Evolutionary conservation across 805 yeast species (phyloP).

Genomic region (Priceomyces castillae): DNA sequence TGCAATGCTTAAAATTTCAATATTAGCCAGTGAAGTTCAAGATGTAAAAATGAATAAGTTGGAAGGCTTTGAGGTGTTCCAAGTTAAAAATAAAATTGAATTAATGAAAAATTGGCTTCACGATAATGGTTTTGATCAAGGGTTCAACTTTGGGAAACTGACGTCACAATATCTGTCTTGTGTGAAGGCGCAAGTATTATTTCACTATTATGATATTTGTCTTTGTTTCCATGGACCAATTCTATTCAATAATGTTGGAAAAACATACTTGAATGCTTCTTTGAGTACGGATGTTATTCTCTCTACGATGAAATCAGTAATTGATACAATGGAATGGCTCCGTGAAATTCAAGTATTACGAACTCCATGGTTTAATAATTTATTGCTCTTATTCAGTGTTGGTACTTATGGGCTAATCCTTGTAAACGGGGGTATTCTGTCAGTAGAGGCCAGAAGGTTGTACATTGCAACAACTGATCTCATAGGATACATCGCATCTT

Average conservation of each 20-base stretch:
- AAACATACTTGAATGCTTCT: slow-evolving; percentile 27
- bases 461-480: slow-evolving; percentile 24
- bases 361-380: slow-evolving; percentile 53
- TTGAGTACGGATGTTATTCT: slow-evolving; percentile 30
- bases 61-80: slow-evolving; percentile 26
- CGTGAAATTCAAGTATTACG: slow-evolving; percentile 26
- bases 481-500: slow-evolving; percentile 24
- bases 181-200: slow-evolving; percentile 34
- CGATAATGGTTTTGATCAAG: slow-evolving; percentile 32
- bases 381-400: slow-evolving; percentile 44
- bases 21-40: slow-evolving; percentile 36
- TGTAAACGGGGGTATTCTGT: slow-evolving; percentile 40
- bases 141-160: slow-evolving; percentile 4
- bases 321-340: slow-evolving; percentile 28
- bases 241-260: slow-evolving; percentile 33
- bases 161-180: slow-evolving; percentile 15
- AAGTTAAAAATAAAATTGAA: slow-evolving; percentile 30
- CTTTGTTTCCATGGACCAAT: slow-evolving; percentile 35
- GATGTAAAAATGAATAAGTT: slow-evolving; percentile 25
- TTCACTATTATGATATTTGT: slow-evolving; percentile 39
- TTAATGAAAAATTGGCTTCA: slow-evolving; percentile 32
- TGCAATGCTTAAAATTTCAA: slow-evolving; percentile 44
- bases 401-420: slow-evolving; percentile 42
- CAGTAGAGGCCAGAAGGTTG: slow-evolving; percentile 21
- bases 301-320: slow-evolving; percentile 27